phyloP scores from a whole-genome alignment of 164 flowering plant species.

The Liriodendron chinense region DNA sequence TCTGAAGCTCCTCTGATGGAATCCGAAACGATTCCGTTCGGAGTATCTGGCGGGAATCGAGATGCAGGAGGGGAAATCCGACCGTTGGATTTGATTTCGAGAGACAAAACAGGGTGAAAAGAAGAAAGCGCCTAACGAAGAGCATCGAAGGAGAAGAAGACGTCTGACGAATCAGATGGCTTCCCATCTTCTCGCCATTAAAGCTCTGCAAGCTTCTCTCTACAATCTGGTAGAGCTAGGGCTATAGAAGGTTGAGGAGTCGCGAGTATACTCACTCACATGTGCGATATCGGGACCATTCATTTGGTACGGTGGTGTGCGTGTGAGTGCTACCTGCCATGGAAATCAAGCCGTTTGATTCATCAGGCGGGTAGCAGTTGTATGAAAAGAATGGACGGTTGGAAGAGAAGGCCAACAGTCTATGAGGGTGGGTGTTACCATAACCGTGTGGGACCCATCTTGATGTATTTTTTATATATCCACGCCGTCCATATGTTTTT shows the following conservation, averaged over 20 bases:
- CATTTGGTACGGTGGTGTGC: too few relatives aligned
- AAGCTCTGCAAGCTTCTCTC: background rate
- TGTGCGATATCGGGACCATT: too few relatives aligned
- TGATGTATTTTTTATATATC: too few relatives aligned
- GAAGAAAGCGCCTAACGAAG: background rate
- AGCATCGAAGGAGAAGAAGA: conserved; percentile 11
- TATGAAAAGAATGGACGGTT: too few relatives aligned
- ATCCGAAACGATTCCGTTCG: conserved; percentile 7
- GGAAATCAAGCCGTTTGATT: too few relatives aligned
- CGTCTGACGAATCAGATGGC: background rate
- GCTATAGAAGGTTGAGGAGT: background rate
- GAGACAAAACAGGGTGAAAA: conserved; percentile 3
- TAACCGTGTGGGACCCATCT: too few relatives aligned
- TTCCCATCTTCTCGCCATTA: conserved; percentile 12
- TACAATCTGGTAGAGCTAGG: background rate
- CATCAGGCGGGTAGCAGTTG: too few relatives aligned
- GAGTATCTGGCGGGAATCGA: conserved; percentile 3
- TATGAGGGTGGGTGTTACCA: too few relatives aligned
- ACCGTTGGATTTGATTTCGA: conserved; percentile 10
- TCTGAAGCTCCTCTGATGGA: conserved; percentile 7
- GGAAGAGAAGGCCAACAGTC: too few relatives aligned
- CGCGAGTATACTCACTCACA: background rate
- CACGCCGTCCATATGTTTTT: too few relatives aligned
- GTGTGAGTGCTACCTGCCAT: too few relatives aligned
- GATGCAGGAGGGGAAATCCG: background rate